Percentiles rank a stretch among this genome's conserved stretches.
These are phyloP conservation scores for Fraxinus excelsior DNA, from an alignment of 257 asterid species.

Conservation along the genomic window DNA sequence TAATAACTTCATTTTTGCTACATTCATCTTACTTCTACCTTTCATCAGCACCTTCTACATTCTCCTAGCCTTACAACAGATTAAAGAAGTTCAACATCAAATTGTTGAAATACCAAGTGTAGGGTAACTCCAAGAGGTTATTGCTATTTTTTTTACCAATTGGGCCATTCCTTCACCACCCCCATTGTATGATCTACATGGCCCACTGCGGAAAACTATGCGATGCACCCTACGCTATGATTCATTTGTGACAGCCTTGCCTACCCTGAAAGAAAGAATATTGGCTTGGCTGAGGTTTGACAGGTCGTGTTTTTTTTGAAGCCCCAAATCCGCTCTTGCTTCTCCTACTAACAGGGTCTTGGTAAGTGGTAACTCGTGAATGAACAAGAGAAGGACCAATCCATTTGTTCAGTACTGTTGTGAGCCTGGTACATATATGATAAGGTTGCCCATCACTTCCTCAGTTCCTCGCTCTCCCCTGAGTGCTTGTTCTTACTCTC, in stretches of 20 bases:
- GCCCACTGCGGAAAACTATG: background rate
- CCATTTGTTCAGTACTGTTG: too few relatives aligned
- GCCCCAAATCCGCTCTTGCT: background rate
- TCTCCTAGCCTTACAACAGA: too few relatives aligned
- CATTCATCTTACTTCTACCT: background rate
- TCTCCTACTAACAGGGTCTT: background rate
- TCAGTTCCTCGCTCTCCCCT: background rate
- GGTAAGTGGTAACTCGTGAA: background rate
- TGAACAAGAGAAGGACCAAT: too few relatives aligned
- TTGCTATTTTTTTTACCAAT: background rate
- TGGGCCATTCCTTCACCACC: background rate
- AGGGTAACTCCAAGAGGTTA: background rate
- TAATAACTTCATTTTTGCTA: background rate
- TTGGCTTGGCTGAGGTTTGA: background rate
- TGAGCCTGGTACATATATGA: background rate
- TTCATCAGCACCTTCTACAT: background rate
- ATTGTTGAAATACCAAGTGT: background rate
- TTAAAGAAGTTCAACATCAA: background rate
- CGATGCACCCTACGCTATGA: background rate
- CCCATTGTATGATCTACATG: background rate
- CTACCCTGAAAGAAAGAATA: too few relatives aligned
- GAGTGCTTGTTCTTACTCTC: background rate
- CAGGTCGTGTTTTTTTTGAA: too few relatives aligned
- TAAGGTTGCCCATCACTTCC: background rate
- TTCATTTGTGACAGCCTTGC: background rate